Conservation (phyloP, 495 filamentous ascomycete genomes). For the Cercophora newfieldiana region DNA sequence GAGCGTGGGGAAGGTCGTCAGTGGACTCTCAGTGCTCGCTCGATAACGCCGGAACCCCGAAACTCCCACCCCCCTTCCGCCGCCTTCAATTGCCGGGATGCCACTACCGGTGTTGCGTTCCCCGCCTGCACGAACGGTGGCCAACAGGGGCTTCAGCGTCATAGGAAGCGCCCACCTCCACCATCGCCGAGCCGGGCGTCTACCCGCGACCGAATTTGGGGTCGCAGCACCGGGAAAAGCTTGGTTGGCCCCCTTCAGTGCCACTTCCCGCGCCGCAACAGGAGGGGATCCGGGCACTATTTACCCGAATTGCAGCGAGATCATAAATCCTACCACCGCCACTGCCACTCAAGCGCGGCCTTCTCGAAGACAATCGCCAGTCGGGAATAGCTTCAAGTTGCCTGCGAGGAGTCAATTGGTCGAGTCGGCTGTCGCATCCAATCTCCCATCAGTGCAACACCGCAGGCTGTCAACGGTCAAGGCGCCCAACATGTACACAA, state of each 20-base stretch:
- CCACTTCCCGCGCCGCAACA: background rate
- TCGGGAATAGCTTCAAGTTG: background rate
- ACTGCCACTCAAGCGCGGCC: background rate
- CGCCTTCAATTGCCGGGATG: conserved; percentile 8
- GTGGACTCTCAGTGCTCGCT: background rate
- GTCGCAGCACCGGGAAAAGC: background rate
- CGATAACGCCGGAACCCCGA: background rate
- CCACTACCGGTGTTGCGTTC: conserved; percentile 1
- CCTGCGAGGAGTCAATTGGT: background rate
- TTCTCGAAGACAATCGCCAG: background rate
- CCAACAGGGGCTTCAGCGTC: conserved; percentile 1
- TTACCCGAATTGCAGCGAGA: conserved; percentile 3
- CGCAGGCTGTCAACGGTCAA: background rate
- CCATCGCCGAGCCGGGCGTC: background rate
- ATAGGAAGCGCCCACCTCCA: background rate
- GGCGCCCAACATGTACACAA: conserved; percentile 47
- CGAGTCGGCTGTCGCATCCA: background rate
- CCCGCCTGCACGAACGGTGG: conserved; percentile 4
- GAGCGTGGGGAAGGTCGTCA: background rate
- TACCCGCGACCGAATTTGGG: conserved; percentile 1
- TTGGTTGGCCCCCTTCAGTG: background rate
- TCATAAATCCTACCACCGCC: background rate
- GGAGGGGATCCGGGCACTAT: background rate
- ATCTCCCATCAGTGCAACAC: background rate
- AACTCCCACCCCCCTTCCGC: background rate